A percentile compares a stretch with the other conserved stretches of the same genome.
phyloP scores from a whole-genome alignment of 192 early-diverging fungal species.

The Coemansia sp. region DNA sequence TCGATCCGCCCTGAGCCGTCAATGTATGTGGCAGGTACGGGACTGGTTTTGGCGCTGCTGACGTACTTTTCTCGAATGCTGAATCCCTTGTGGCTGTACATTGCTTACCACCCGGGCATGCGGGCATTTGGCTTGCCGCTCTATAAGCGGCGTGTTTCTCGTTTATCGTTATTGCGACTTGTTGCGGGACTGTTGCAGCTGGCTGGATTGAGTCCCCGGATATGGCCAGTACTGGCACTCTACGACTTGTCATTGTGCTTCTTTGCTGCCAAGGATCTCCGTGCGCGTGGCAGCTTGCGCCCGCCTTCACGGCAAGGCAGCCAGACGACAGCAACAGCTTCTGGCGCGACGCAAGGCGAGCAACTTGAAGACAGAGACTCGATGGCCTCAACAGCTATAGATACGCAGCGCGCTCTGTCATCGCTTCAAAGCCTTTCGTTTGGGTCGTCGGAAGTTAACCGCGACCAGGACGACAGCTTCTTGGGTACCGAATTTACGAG shows the following conservation, averaged over 20 bases:
- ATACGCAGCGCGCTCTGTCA: slow-evolving; percentile 16
- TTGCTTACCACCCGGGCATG: slow-evolving; percentile 32
- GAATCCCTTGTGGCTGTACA: slow-evolving; percentile 47
- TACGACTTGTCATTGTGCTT: slow-evolving; percentile 29
- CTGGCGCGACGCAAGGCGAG: not conserved
- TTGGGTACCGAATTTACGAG: slow-evolving; percentile 16
- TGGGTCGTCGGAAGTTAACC: slow-evolving; percentile 39
- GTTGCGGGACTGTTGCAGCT: slow-evolving; percentile 14
- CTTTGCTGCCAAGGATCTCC: slow-evolving; percentile 14
- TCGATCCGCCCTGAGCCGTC: not conserved
- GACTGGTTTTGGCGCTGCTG: slow-evolving; percentile 11
- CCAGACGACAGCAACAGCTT: not conserved
- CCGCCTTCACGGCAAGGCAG: slow-evolving; percentile 10
- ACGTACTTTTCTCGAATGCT: slow-evolving; percentile 28
- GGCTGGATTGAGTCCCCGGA: not conserved
- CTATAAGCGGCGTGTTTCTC: slow-evolving; percentile 25
- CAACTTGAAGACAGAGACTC: not conserved
- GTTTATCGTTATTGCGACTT: slow-evolving; percentile 20
- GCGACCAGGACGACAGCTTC: slow-evolving; percentile 44
- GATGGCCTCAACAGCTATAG: not conserved
- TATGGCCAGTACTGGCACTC: slow-evolving; percentile 7
- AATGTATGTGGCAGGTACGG: not conserved
- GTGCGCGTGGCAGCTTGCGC: slow-evolving; percentile 16
- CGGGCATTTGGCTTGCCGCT: slow-evolving; percentile 33
- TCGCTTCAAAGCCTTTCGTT: slow-evolving; percentile 44